Base-by-base conservation (phyloP, 2,329 filamentous ascomycete genomes). In the Grosmannia serpens region DNA sequence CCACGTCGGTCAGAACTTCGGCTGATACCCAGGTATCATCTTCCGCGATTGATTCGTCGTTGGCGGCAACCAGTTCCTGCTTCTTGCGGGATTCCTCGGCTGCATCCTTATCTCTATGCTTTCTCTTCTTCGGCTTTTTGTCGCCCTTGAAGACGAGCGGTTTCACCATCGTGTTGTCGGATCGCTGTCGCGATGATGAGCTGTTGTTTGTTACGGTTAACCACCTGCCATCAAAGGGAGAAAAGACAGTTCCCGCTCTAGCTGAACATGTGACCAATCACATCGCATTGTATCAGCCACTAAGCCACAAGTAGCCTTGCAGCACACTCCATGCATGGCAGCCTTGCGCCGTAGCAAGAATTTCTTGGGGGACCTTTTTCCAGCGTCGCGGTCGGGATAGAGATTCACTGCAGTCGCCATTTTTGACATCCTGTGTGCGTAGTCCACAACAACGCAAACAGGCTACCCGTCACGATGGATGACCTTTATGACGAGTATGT, bases 61-160 rank as follows among this genome's bases (percentile, higher is more conserved):
- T 62, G 20, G 64, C 67, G 51, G 72, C 71, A 57, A 70, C 66
- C 33, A 69, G 62, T 64, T 73, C 67, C 60, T 72, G 69, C 65
- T 75, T 49, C 67, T 69, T 60, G 62, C 64, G 60, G 54, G 67
- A 65, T 33, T 69, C 71, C 55, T 67, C 68, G 52, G 64, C 65
- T 46, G 58, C 70, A 15, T 82, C 77, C 50, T 75, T 75, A 56
- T 77, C 76, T 53, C 80, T 74, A 65, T 88, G 84, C 80, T 96
- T 96, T 71, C 90, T 83, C 78, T 96, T 96, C 74, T 94, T 96
- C 60, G 83, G 75, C 75, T 94, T 94, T 74, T 95, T 96, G 75
- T 99, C 94, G 77, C 94, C 94, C 75, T 99, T 99, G 80, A 99
- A 99, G 54, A 84, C 79, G 60, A 99, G 82, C 53, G 92, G 86